Base-by-base conservation (phyloP, 208 protist genomes). In the Angomonas ambiguus region DNA sequence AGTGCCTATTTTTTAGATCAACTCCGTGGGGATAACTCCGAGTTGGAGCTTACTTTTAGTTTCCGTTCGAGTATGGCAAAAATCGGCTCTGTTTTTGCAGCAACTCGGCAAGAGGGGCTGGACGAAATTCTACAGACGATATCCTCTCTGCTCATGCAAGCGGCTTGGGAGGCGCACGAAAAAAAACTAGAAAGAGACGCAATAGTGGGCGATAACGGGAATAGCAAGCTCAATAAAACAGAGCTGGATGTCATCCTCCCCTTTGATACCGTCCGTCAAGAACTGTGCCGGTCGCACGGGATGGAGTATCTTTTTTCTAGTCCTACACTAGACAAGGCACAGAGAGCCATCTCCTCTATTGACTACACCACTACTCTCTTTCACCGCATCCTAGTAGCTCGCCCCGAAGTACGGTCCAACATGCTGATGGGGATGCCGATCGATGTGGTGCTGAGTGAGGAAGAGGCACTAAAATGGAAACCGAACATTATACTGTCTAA, bases 341-440 rank as follows among this genome's bases (percentile, higher is more conserved):
- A 95, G 70, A 75, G 77, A 1, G 89, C 89, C 10, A 67, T 93
- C 27, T 63, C 69, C 27, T 57, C 65, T 11, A 69, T 76, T 31
- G 82, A 93, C 71, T 81, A 83, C 74, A 87, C 81, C 13, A 75
- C 73, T 30, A 24, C 72, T 0, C 66, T 94, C 28, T 91, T 94
- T 60, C 80, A 87, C 41, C 62, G 71, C 33, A 77, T 91, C 51
- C 62, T 94, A 16, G 68, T 87, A 27, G 76, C 88, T 2, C 71
- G 76, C 2, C 24, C 73, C 34, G 77, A 83, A 53, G 83, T 83
- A 65, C 76, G 82, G 22, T 69, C 79, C 30, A 68, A 68, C 22
- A 82, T 87, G 69, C 77, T 77, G 61, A 74, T 76, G 25, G 72
- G 81, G 33, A 72, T 67, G 31, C 77, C 77, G 51, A 76, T 87